Evolutionary conservation across 176 grass and related monocot species (phyloP).

Genomic region (Rhynchospora tenuis): DNA sequence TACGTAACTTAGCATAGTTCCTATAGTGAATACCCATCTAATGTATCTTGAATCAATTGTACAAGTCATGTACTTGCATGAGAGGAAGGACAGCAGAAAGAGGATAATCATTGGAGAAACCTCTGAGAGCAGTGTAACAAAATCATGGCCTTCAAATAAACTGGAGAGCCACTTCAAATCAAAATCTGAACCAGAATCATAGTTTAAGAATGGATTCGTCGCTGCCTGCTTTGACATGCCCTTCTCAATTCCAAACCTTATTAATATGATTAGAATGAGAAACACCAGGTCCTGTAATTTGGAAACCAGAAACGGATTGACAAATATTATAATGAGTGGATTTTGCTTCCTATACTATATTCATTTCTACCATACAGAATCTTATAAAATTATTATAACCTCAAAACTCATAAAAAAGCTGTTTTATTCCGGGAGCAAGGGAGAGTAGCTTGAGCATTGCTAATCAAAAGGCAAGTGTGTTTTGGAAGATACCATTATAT

Average conservation of each 20-base stretch:
- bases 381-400: neutral
- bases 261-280: constrained; percentile 64
- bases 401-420: neutral
- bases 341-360: neutral
- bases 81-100: constrained; percentile 38
- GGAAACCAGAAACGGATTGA: constrained; percentile 19
- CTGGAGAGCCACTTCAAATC: constrained; percentile 27
- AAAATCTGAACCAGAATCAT: constrained; percentile 24
- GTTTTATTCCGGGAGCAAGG: neutral
- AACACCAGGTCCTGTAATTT: constrained; percentile 58
- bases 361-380: neutral
- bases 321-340: constrained; percentile 20
- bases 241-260: constrained; percentile 62
- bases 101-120: constrained; percentile 54
- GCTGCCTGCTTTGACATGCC: constrained; percentile 80
- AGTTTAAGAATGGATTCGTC: constrained; percentile 46
- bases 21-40: constrained; percentile 44
- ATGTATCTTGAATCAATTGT: constrained; percentile 33
- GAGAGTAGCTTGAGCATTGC: neutral
- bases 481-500: too few relatives aligned
- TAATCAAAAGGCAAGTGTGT: neutral
- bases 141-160: constrained; percentile 28
- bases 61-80: constrained; percentile 37
- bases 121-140: constrained; percentile 40
- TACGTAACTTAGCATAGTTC: constrained; percentile 55